Evolutionary conservation across 2,329 filamentous ascomycete genomes (phyloP).

Genomic region (Claviceps purpurea): DNA sequence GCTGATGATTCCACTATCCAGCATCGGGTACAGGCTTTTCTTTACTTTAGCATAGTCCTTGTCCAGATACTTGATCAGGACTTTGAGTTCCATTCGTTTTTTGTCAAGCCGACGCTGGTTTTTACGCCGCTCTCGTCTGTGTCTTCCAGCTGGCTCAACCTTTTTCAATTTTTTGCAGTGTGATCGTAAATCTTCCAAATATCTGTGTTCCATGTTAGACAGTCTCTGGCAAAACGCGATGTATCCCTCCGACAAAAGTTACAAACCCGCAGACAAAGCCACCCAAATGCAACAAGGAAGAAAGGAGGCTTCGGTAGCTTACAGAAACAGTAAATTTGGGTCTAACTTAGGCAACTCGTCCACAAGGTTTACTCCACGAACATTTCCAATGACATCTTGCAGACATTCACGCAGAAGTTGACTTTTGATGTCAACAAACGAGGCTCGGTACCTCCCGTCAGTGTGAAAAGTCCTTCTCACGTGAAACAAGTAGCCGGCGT

Average conservation of each 20-base stretch:
- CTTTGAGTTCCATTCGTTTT: constrained; percentile 53
- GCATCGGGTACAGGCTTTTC: constrained; percentile 64
- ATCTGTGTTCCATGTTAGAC: constrained; percentile 22
- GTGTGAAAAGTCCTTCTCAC: constrained; percentile 72
- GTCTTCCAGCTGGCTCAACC: constrained; percentile 31
- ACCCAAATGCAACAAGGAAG: background rate
- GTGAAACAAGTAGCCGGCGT: constrained; percentile 71
- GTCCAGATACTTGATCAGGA: constrained; percentile 65
- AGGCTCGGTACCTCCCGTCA: constrained; percentile 64
- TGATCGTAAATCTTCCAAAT: constrained; percentile 62
- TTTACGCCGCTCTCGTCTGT: constrained; percentile 47
- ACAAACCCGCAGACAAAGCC: no score
- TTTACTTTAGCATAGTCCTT: constrained; percentile 68
- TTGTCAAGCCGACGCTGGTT: constrained; percentile 41
- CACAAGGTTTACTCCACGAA: constrained; percentile 54
- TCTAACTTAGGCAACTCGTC: constrained; percentile 65
- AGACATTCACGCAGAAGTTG: constrained; percentile 57
- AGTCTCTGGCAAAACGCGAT: background rate
- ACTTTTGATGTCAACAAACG: constrained; percentile 74
- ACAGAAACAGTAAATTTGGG: constrained; percentile 57
- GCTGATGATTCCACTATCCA: constrained; percentile 72
- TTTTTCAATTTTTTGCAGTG: constrained; percentile 52
- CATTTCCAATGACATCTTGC: constrained; percentile 23
- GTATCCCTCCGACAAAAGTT: background rate
- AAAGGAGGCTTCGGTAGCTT: constrained; percentile 10